Base-by-base conservation (phyloP, 495 filamentous ascomycete genomes). In the Rostrohypoxylon terebratum region DNA sequence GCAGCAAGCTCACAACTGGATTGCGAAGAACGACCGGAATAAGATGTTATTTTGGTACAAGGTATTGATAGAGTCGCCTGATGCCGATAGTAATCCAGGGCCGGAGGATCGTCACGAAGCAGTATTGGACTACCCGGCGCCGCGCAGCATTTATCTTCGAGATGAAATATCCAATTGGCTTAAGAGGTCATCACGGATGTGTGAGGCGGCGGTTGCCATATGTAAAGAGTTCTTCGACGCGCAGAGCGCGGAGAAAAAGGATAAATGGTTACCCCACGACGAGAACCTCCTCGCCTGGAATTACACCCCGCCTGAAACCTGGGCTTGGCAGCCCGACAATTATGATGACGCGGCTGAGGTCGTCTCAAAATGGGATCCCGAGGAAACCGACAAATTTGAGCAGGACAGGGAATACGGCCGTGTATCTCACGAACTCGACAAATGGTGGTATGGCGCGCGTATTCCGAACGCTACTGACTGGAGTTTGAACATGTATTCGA, bases 41-140 rank as follows among this genome's bases (percentile, higher is more conserved):
- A 97, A 98, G 82, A 91, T 97, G 84, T 85, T 92, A 2, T 90
- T 98, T 28, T 98, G 94, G 94, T 84, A 93, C 44, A 91, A 93
- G 40, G 83, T 87, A 75, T 84, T 98, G 1, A 84, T 83, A 36
- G 87, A 84, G 20, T 75, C 70, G 16, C 78, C 77, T 5, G 73
- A 75, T 16, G 76, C 75, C 11, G 68, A 87, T 80, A 77, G 71
- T 4, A 80, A 80, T n/a, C 83, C 83, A 44, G 79, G 80, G 11
- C 77, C 80, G 1, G 83, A 83, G 28, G 69, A 81, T 44, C 71
- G 74, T 5, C 75, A 76, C 14, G 76, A 78, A 23, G 69, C 70
- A 21, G 72, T 74, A 10, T 34, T 75, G 10, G 68, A 75, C 18
- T 75, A 69, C 42, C 69, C 74, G 23, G 73, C 76, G 0, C 76